Evolutionary conservation across 768 basidiomycete species (phyloP), one percentile per base, ranked within the genome.

Genomic region (Crucibulum laeve): DNA sequence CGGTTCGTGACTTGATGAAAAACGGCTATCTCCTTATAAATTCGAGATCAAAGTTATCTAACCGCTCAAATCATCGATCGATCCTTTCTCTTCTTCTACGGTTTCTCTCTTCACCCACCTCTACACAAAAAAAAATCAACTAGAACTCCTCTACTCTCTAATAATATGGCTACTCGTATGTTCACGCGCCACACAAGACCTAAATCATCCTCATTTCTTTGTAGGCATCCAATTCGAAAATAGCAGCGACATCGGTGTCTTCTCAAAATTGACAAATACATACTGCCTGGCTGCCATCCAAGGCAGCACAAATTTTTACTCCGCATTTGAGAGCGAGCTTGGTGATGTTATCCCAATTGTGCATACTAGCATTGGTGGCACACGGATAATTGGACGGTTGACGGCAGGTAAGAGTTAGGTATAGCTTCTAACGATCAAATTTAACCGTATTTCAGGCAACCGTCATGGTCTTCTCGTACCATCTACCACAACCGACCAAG

Each of bases 221-320:
- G 13, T 58, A 92, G 90, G 91, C 63, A 71, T 90, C 51, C 89
- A 92, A 71, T 94, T 92, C 61, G 91, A 94, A 72, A 94, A 93
- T 70, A 87, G 80, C 70, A 86, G 84, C 68, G 93, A 98, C 58
- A 80, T 99, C 56, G 95, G 95, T 56, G 95, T 99, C 34, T 99
- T 98, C 69, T 74, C 92, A 57, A 96, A 96, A 69, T 78, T 98
- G 58, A 97, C 95, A 58, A 98, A 99, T 76, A 89, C 84, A 59
- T 99, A 96, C 78, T 97, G 95, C 69, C 82, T 99, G 38, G 81
- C 80, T 56, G 91, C 93, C 50, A 80, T 97, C 60, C 87, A 92
- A 63, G 88, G 94, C 64, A 88, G 91, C 67, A 84, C 92, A 51
- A 98, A 98, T 70, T 99, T 99, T 58, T 95, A 94, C 76, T 96